phyloP scores from a whole-genome alignment of 2,329 filamentous ascomycete species.

The Stagonosporopsis chrysanthemi region DNA sequence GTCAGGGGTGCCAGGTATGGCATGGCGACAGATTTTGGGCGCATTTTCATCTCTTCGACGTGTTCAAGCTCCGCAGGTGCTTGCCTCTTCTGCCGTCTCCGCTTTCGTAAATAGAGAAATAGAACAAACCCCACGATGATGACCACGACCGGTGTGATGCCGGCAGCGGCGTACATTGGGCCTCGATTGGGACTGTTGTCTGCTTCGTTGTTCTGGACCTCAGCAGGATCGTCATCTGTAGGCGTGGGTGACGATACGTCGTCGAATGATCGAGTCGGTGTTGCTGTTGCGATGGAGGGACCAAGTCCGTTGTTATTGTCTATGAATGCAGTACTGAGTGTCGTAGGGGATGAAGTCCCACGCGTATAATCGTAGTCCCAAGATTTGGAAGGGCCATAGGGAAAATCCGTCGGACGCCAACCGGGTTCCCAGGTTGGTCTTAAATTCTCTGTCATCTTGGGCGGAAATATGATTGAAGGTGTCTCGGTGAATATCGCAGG shows the following conservation, averaged over 20 bases:
- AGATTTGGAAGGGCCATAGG: not conserved
- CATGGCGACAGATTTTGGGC: slow-evolving; percentile 16
- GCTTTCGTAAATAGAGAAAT: slow-evolving; percentile 42
- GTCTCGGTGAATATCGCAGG: not conserved
- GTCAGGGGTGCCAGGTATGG: slow-evolving; percentile 35
- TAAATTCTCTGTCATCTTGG: not conserved
- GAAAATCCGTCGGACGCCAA: not conserved
- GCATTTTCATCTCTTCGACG: slow-evolving; percentile 39
- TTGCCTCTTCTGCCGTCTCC: slow-evolving; percentile 35
- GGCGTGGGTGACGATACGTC: slow-evolving; percentile 1
- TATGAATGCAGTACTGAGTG: not conserved
- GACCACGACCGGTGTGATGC: slow-evolving; percentile 33
- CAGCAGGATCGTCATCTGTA: slow-evolving; percentile 1
- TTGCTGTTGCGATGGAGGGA: not conserved
- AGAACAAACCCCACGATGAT: slow-evolving; percentile 33
- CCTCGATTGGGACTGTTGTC: slow-evolving; percentile 18
- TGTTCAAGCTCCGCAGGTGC: slow-evolving; percentile 15
- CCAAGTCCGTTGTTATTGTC: not conserved
- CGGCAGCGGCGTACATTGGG: slow-evolving; percentile 36
- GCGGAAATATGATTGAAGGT: not conserved
- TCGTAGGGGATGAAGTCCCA: not conserved
- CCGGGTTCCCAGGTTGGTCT: not conserved
- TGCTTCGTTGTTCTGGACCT: slow-evolving; percentile 2
- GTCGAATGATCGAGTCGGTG: not conserved
- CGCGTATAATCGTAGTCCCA: not conserved